Evolutionary conservation across 192 early-diverging fungal species (phyloP), one percentile per base, ranked within the genome.

Genomic region (Backusella tuberculispora): DNA sequence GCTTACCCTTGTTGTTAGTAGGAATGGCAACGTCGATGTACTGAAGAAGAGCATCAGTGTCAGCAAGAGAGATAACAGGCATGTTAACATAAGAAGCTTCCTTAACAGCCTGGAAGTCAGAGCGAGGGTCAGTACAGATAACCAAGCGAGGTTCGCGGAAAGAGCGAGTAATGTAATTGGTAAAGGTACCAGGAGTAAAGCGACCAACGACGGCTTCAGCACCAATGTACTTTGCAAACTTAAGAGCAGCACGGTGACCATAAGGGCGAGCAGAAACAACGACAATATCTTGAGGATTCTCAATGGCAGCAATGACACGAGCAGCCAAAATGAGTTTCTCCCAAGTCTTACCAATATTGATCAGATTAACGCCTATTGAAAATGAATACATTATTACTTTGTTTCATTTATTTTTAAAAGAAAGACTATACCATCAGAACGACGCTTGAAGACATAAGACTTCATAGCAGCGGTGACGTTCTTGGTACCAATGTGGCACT

Each of bases 81-180:
- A 99, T 97, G 94, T 99, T 99, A 86, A 99, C 98, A 87, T 99
- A 99, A 69, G 98, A 98, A 70, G 98, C 95, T 88, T 99, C 98
- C 87, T 89, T 88, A 87, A 99, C 94, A 83, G 98, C 94, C 91
- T 99, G 98, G 90, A 95, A 91, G 85, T 99, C 98, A 78, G 96
- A 95, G 78, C 91, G 93, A 78, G 98, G 97, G 88, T 99, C 98
- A 73, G 97, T 95, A 72, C 96, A 94, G 75, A 99, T 87, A 81
- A 99, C 95, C 75, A 99, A 87, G 75, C 98, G 94, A 78, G 98
- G 98, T 89, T 99, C 98, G 88, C 96, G 94, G 95, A 98, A 99
- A 78, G 95, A 89, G 78, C 95, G 93, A 81, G 98, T 99, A 85
- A 98, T 99, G 91, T 99, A 99, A 90, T 99, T 99, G 84, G 98